Base-by-base conservation (phyloP, 2,329 filamentous ascomycete genomes). In the Fusarium sp. region DNA sequence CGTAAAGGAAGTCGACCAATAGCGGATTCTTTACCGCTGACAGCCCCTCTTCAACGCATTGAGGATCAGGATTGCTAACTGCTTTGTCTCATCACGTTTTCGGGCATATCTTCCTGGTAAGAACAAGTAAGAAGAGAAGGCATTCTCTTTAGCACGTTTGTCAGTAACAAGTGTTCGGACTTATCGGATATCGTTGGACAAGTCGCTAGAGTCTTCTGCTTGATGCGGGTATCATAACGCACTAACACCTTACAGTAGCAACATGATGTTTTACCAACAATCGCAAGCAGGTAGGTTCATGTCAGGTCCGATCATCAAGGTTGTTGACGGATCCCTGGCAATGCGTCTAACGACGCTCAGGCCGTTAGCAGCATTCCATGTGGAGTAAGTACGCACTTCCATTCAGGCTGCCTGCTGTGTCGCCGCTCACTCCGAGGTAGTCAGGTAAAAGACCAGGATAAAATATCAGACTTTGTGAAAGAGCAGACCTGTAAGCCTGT, bases 241-340 rank as follows among this genome's bases (percentile, higher is more conserved):
- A 12, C 12, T 41, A 8, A 12, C 20, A 16, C 6, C 24, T 15
- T 41, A n/a, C 13, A 41, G 32, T 20, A 54, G 15, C 57, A 53
- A 22, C 34, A 41, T 43, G 24, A 20, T 25, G 11, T 10, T 13
- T 34, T 20, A 43, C 34, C 34, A 27, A 43, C 20, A 25, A 34
- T 38, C 18, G 49, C 18, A 43, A 58, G 27, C 43, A 43, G 46
- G 32, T 44, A 43, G 22, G 24, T 41, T 53, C 49, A 56, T 62
- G 47, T 48, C 60, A 61, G 34, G 32, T 49, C 59, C 55, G 60
- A 69, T 69, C 68, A 71, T 71, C 68, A 71, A 71, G 68, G 68
- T 71, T 57, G 53, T 46, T 25, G 45, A 60, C 57, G 61, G 57
- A 71, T 46, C 69, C 68, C 40, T 27, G 40, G 16, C 38, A 32